A percentile compares a stretch with the other conserved stretches of the same genome.
These are phyloP conservation scores for Rhizophlyctis rosea DNA, from an alignment of 192 early-diverging fungal genomes.

Conservation along the genomic window DNA sequence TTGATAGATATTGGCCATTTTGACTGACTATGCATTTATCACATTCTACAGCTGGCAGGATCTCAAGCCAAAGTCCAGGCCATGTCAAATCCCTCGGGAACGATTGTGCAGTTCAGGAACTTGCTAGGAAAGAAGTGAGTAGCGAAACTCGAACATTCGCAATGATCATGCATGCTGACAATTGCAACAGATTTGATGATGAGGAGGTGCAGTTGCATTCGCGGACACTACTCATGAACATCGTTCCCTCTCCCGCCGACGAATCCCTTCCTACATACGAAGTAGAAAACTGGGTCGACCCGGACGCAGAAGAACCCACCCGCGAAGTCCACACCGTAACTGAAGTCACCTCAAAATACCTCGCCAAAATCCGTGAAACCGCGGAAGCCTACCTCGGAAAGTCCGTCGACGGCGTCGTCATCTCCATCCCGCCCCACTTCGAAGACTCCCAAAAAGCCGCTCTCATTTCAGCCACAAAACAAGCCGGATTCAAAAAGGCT, in stretches of 20 bases:
- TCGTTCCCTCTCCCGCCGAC: constrained; percentile 35
- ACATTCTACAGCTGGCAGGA: constrained; percentile 37
- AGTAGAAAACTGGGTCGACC: constrained; percentile 48
- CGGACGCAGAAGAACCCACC: constrained; percentile 51
- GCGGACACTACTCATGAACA: constrained; percentile 25
- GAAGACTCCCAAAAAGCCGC: constrained; percentile 66
- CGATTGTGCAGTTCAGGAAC: constrained; percentile 83
- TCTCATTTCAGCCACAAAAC: constrained; percentile 61
- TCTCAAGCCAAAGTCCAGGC: constrained; percentile 83
- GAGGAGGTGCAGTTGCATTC: constrained; percentile 38
- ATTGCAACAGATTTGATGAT: constrained; percentile 33
- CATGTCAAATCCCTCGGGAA: constrained; percentile 84
- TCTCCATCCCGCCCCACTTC: constrained; percentile 87
- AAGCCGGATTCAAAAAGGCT: constrained; percentile 75
- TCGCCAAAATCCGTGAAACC: constrained; percentile 76
- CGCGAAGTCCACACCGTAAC: constrained; percentile 57
- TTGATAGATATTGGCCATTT: constrained; percentile 17
- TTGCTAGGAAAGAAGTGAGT: constrained; percentile 79
- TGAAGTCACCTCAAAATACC: constrained; percentile 76
- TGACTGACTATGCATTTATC: neutral
- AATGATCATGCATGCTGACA: neutral
- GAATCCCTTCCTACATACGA: constrained; percentile 40
- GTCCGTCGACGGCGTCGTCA: constrained; percentile 74
- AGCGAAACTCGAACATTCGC: constrained; percentile 2
- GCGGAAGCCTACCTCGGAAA: constrained; percentile 85